A percentile compares a stretch with the other conserved stretches of the same genome.
Conservation (phyloP, 1,284 basidiomycete species). For the Peniophora sp. region DNA sequence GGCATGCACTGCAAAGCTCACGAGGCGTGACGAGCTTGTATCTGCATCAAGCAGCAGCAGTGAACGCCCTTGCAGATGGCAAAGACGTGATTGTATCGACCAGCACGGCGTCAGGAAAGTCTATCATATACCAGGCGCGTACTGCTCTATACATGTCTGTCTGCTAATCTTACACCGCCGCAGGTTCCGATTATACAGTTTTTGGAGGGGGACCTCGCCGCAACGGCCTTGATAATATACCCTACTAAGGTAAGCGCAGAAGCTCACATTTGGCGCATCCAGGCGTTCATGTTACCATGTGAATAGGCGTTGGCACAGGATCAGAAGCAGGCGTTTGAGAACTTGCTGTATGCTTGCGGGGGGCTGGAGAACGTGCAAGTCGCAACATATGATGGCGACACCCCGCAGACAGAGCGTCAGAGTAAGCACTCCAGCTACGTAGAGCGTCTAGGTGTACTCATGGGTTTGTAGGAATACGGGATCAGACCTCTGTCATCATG, state of each 20-base stretch:
- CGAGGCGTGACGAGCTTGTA: constrained; percentile 67
- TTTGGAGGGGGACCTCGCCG: constrained; percentile 51
- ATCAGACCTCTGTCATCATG: constrained; percentile 62
- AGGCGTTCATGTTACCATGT: constrained; percentile 3
- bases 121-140: constrained; percentile 77
- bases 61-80: constrained; percentile 55
- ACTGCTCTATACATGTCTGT: not conserved
- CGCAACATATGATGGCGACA: constrained; percentile 87
- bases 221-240: constrained; percentile 83
- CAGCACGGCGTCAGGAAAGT: constrained; percentile 88
- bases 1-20: constrained; percentile 51
- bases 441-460: not conserved
- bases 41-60: constrained; percentile 73
- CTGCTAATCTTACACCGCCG: constrained; percentile 1
- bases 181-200: constrained; percentile 70
- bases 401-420: constrained; percentile 56
- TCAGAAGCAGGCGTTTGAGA: constrained; percentile 65
- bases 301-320: constrained; percentile 82
- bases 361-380: constrained; percentile 60
- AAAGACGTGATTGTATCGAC: constrained; percentile 85
- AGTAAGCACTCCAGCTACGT: constrained; percentile 27
- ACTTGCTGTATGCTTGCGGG: constrained; percentile 55
- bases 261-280: not conserved
- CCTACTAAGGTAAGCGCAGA: constrained; percentile 76
- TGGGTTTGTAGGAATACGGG: constrained; percentile 45